Conservation (phyloP, 192 early-diverging fungal genomes). For the Backusella parvicylindrica region DNA sequence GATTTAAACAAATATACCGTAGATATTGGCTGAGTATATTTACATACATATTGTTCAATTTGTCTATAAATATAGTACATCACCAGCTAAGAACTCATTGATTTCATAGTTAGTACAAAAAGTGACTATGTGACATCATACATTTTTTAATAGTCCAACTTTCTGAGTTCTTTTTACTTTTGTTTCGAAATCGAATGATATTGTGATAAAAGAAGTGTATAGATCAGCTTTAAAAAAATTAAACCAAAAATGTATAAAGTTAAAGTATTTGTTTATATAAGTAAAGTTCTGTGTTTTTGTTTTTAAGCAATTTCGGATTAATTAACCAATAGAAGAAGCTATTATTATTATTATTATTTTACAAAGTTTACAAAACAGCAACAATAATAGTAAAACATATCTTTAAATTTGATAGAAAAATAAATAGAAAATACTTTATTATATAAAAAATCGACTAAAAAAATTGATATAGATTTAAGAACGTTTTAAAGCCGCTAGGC, state of each 20-base stretch:
- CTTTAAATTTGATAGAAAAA: neutral
- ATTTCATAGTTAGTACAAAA: neutral
- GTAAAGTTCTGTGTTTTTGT: neutral
- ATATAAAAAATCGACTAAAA: too few relatives aligned
- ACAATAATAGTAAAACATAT: neutral
- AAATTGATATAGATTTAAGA: neutral
- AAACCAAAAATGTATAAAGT: conserved; percentile 1
- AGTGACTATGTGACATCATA: neutral
- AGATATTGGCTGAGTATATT: neutral
- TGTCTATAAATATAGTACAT: neutral
- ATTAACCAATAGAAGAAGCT: neutral
- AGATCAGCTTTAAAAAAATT: neutral
- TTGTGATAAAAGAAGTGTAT: neutral
- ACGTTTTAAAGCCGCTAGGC: neutral
- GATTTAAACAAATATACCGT: neutral
- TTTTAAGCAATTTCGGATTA: neutral
- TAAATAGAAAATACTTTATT: too few relatives aligned
- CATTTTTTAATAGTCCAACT: neutral
- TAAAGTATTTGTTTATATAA: neutral
- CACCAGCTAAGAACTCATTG: neutral
- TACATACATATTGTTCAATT: neutral
- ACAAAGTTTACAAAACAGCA: neutral
- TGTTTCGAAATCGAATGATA: neutral
- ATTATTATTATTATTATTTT: neutral
- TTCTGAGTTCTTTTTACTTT: neutral